phyloP scores from a whole-genome alignment of 2,329 filamentous ascomycete genomes.

The Hymenoscyphus salicellus region DNA sequence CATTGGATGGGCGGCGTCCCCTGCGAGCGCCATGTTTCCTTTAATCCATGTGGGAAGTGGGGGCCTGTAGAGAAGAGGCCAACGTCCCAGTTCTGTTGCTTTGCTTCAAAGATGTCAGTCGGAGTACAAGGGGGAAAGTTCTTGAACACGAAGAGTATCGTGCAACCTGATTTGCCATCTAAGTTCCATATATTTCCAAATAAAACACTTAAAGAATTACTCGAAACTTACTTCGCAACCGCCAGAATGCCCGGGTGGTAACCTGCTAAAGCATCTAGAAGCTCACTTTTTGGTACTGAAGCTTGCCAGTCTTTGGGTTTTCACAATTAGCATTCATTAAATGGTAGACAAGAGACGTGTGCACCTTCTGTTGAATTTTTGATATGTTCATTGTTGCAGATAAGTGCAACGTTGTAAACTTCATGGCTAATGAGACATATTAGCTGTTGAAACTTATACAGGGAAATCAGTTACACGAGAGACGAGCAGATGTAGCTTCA shows the following conservation, averaged over 20 bases:
- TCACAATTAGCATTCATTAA: neutral
- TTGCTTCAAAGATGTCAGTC: neutral
- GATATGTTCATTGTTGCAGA: conserved; percentile 21
- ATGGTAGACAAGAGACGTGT: neutral
- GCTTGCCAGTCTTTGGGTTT: conserved; percentile 23
- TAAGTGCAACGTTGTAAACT: conserved; percentile 24
- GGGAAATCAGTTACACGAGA: too few relatives aligned
- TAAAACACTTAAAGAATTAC: neutral
- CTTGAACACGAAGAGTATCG: too few relatives aligned
- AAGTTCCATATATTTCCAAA: too few relatives aligned
- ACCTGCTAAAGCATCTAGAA: conserved; percentile 18
- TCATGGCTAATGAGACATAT: conserved; percentile 6
- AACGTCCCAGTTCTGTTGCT: conserved; percentile 3
- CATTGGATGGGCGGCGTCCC: conserved; percentile 19
- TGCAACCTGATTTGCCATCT: too few relatives aligned
- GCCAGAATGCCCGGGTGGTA: conserved; percentile 20
- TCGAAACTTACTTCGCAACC: neutral
- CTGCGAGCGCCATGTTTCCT: conserved; percentile 4
- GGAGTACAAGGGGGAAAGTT: too few relatives aligned
- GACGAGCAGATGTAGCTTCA: too few relatives aligned
- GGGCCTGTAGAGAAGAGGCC: conserved; percentile 6
- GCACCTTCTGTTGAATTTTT: conserved; percentile 12
- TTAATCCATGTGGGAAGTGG: neutral
- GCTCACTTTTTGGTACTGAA: conserved; percentile 13
- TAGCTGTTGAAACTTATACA: neutral